Percentiles rank a stretch among this genome's conserved stretches.
phyloP scores from a whole-genome alignment of 116 monocot genomes.

The Cymodocea nodosa region DNA sequence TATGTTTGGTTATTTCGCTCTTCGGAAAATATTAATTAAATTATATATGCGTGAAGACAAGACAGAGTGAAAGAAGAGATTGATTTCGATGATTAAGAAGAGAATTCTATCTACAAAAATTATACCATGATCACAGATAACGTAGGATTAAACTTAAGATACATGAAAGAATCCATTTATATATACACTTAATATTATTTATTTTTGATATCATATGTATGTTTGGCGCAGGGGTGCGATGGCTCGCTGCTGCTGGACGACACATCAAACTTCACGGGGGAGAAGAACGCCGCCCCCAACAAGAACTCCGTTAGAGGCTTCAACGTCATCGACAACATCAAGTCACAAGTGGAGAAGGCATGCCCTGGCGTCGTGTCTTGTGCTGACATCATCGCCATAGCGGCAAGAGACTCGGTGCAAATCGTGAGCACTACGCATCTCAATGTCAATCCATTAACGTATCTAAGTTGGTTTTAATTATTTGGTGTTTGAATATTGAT shows the following conservation, averaged over 20 bases:
- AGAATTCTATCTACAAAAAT: no score
- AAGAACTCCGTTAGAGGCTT: conserved; percentile 44
- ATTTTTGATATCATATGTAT: not conserved
- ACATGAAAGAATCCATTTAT: no score
- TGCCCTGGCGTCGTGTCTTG: conserved; percentile 40
- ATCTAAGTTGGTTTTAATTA: no score
- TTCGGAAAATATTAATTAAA: not conserved
- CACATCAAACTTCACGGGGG: conserved; percentile 49
- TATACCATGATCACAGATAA: no score
- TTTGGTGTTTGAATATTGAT: no score
- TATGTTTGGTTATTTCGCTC: no score
- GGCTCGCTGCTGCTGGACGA: conserved; percentile 40
- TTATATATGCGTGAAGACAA: not conserved
- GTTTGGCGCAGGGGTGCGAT: conserved; percentile 36
- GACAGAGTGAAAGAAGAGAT: no score
- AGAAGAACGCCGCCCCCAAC: conserved; percentile 44
- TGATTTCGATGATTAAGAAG: no score
- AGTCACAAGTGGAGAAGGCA: conserved; percentile 27
- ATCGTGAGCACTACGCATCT: conserved; percentile 8
- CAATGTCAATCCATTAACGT: no score
- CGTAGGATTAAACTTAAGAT: no score
- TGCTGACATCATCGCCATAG: conserved; percentile 44
- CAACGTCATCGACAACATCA: conserved; percentile 43
- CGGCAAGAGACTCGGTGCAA: conserved; percentile 32
- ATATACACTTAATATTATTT: not conserved